phyloP scores from a whole-genome alignment of 371 early-diverging fungal genomes.

The Thermomucor indicae-seudaticae region DNA sequence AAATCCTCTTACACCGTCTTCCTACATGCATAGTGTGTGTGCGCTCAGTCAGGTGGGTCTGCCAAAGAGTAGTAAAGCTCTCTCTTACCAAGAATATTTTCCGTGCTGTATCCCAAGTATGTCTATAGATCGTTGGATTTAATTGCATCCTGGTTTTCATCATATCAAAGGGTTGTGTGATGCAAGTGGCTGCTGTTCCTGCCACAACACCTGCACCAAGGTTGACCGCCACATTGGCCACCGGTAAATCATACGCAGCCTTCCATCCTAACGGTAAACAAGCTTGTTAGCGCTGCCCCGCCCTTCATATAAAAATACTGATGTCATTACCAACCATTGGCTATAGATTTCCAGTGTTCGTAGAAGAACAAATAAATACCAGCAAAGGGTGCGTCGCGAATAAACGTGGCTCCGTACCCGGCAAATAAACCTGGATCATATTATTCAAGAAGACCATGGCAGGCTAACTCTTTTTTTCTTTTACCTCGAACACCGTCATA shows the following conservation, averaged over 20 bases:
- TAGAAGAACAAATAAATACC: constrained; percentile 95
- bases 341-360: constrained; percentile 62
- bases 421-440: constrained; percentile 70
- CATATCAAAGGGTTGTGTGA: constrained; percentile 94
- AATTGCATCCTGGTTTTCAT: constrained; percentile 92
- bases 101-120: constrained; percentile 54
- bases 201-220: constrained; percentile 56
- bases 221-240: constrained; percentile 40
- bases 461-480: constrained; percentile 19
- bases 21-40: constrained; percentile 21
- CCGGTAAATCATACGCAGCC: constrained; percentile 3
- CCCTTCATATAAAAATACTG: neutral
- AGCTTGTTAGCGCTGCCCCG: neutral
- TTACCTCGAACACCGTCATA: constrained; percentile 59
- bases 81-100: constrained; percentile 59
- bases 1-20: constrained; percentile 73
- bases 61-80: neutral
- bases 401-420: constrained; percentile 88
- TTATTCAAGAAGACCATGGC: no score
- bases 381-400: constrained; percentile 94
- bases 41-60: constrained; percentile 1
- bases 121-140: constrained; percentile 69
- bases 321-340: constrained; percentile 34
- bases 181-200: constrained; percentile 72
- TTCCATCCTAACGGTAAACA: constrained; percentile 3